Evolutionary conservation across 306 rosid species (phyloP), one percentile per base, ranked within the genome.

Genomic region (Gleditsia sinensis): DNA sequence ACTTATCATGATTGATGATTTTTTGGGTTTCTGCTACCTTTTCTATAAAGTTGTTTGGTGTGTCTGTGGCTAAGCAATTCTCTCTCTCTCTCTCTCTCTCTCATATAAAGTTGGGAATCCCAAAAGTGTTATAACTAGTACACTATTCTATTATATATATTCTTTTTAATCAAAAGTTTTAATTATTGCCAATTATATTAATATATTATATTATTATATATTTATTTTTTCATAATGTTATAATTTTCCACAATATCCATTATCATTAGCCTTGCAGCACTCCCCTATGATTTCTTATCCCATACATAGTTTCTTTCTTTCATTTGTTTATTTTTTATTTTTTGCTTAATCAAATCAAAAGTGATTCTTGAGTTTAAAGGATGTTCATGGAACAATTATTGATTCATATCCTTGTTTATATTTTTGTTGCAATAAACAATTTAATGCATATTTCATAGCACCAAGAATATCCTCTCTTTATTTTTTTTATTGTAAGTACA

Each of bases 21-120:
- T 74, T 83, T 81, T 78, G 71, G 74, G 61, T 83, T 61, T 58
- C 71, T 50, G 67, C 68, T 28, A 48, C 65, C 82, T 81, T 78
- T 75, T 80, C 32, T 54, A 4, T 10, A 77, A 84, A 77, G 83
- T 73, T 51, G 71, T 80, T 67, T 74, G 80, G 37, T 80, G 59
- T 74, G 71, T 73, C 75, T 66, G 48, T 66, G 50, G 12, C 70
- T 65, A 62, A 42, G 53, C 61, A 7, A 40, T 13, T 12, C n/a
- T 42, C 9, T 6, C 48, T 11, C 34, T 16, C 37, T 24, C 3
- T 46, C 56, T 27, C 67, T 51, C 72, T 72, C 84, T 83, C 32
- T 79, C 81, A 58, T 53, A 62, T 84, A 80, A 84, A 88, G 87
- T 78, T 78, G 48, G 82, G 87, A 82, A 80, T 79, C 88, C 79